Conservation (phyloP, 305 asterid genomes). For the Ilex paraguariensis region DNA sequence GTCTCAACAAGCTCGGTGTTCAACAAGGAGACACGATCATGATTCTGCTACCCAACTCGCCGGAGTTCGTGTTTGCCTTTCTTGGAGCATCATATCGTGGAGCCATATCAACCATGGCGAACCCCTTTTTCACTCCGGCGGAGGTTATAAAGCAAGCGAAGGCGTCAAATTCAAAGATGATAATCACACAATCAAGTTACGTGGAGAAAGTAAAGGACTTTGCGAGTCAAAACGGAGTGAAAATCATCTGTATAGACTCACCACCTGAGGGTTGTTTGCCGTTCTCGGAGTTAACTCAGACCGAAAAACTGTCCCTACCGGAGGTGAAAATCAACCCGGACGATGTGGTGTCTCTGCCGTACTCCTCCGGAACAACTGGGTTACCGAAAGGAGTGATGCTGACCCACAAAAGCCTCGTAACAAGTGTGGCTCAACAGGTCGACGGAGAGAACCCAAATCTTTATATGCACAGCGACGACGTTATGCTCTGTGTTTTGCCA, state of each 20-base stretch:
- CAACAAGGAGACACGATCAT: conserved; percentile 58
- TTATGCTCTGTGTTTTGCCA: conserved; percentile 69
- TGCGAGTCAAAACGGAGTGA: conserved; percentile 35
- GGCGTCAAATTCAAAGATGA: conserved; percentile 52
- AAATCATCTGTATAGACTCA: conserved; percentile 43
- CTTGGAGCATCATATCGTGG: conserved; percentile 74
- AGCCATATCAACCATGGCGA: conserved; percentile 69
- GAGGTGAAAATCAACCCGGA: conserved; percentile 49
- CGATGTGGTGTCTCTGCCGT: conserved; percentile 84
- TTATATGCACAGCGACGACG: conserved; percentile 68
- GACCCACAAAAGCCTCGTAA: conserved; percentile 72
- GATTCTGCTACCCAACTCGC: conserved; percentile 70
- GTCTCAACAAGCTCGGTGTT: conserved; percentile 52
- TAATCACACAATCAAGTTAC: conserved; percentile 46
- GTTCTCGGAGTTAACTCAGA: conserved; percentile 43
- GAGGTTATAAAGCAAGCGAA: conserved; percentile 70
- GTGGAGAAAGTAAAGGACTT: conserved; percentile 48
- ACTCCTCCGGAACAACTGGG: conserved; percentile 93
- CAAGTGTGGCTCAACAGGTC: conserved; percentile 84
- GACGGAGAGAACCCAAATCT: conserved; percentile 86
- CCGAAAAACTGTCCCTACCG: conserved; percentile 47
- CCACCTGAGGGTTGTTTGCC: conserved; percentile 40
- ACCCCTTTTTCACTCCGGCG: conserved; percentile 60
- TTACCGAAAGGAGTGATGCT: conserved; percentile 92
- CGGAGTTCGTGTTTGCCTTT: conserved; percentile 72